phyloP scores from a whole-genome alignment of 768 basidiomycete species.

The Lactifluus subvellereus region DNA sequence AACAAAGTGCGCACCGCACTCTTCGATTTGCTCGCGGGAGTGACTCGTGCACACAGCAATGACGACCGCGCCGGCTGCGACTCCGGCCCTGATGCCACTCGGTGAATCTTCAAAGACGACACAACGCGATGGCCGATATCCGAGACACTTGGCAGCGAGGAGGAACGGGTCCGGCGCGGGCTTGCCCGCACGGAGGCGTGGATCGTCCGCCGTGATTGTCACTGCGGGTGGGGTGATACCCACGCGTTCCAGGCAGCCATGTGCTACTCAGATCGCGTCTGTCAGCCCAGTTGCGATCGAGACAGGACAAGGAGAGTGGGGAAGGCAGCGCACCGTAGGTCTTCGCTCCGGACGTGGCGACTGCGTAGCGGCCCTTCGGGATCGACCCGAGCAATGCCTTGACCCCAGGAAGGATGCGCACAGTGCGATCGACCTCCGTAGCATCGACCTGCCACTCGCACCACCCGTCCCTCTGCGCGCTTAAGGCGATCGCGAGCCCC shows the following conservation, averaged over 20 bases:
- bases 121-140: conserved; percentile 51
- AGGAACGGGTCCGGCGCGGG: conserved; percentile 61
- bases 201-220: conserved; percentile 73
- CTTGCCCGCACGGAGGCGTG: conserved; percentile 60
- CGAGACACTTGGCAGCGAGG: conserved; percentile 54
- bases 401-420: conserved; percentile 68
- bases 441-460: conserved; percentile 55
- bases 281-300: conserved; percentile 21
- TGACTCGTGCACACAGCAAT: conserved; percentile 75
- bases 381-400: conserved; percentile 57
- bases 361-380: conserved; percentile 60
- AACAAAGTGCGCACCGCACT: conserved; percentile 51
- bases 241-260: conserved; percentile 66
- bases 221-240: conserved; percentile 61
- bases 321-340: conserved; percentile 46
- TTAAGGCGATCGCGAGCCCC: neutral
- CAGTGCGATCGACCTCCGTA: conserved; percentile 51
- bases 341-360: conserved; percentile 69
- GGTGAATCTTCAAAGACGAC: conserved; percentile 77
- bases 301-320: conserved; percentile 5
- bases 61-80: conserved; percentile 67
- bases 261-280: conserved; percentile 33
- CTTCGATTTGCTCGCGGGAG: conserved; percentile 47
- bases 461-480: conserved; percentile 27
- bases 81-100: conserved; percentile 59